Evolutionary conservation across 257 asterid species (phyloP).

Genomic region (Nicotiana sylvestris): DNA sequence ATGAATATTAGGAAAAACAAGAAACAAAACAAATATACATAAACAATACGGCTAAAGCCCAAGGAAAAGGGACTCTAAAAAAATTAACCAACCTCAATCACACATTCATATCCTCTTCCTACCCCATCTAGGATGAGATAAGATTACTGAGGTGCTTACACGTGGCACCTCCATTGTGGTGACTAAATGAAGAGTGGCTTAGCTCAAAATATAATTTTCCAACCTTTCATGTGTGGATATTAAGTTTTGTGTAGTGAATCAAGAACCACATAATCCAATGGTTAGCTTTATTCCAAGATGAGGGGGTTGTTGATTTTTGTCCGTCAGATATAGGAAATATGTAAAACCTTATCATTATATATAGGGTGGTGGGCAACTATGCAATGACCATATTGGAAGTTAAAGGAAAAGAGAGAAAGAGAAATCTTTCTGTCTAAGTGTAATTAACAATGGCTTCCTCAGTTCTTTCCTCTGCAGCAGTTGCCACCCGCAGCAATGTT

Average conservation of each 20-base stretch:
- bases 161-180: slow-evolving; percentile 28
- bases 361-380: neutral
- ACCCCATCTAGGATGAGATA: slow-evolving; percentile 29
- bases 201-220: neutral
- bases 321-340: slow-evolving; percentile 1
- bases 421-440: neutral
- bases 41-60: neutral
- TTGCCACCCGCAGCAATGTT: slow-evolving; percentile 23
- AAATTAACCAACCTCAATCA: slow-evolving; percentile 15
- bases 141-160: slow-evolving; percentile 25
- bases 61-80: neutral
- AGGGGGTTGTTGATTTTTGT: neutral
- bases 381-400: neutral
- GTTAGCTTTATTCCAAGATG: slow-evolving; percentile 16
- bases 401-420: neutral
- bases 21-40: accelerated
- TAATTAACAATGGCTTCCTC: slow-evolving; percentile 44
- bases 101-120: slow-evolving; percentile 17
- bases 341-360: slow-evolving; percentile 21
- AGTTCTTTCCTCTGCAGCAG: slow-evolving; percentile 33
- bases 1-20: neutral
- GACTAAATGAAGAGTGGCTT: neutral
- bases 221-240: slow-evolving; percentile 17
- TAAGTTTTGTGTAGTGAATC: slow-evolving; percentile 10
- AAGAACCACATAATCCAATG: slow-evolving; percentile 37